Evolutionary conservation across 192 early-diverging fungal species (phyloP).

Genomic region (Coemansia furcata): DNA sequence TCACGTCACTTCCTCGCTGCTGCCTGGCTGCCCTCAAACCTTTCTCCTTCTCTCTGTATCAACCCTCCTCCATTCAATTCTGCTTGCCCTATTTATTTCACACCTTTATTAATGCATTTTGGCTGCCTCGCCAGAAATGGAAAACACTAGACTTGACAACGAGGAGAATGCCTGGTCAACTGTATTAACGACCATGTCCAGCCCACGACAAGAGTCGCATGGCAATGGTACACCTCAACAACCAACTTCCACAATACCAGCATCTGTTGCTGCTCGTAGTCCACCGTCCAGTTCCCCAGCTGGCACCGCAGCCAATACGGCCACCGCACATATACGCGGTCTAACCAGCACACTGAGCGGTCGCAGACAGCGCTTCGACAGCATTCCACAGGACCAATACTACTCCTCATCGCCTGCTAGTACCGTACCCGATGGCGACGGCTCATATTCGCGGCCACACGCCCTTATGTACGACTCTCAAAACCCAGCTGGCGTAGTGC

Average conservation of each 20-base stretch:
- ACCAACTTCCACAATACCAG: neutral
- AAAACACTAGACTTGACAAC: conserved; percentile 4
- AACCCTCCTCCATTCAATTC: conserved; percentile 3
- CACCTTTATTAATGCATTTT: neutral
- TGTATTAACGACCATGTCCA: conserved; percentile 18
- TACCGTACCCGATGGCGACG: conserved; percentile 16
- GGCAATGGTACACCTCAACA: neutral
- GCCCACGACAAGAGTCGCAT: neutral
- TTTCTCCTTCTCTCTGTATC: neutral
- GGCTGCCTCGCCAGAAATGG: conserved; percentile 6
- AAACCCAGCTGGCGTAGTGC: neutral
- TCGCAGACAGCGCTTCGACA: conserved; percentile 32
- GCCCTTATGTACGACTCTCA: conserved; percentile 24
- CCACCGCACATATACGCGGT: conserved; percentile 29
- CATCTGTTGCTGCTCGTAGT: neutral
- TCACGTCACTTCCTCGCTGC: neutral
- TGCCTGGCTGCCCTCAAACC: neutral
- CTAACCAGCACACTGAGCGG: conserved; percentile 47
- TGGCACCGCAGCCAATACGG: neutral
- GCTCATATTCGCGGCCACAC: conserved; percentile 4
- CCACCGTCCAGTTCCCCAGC: neutral
- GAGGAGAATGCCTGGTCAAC: conserved; percentile 44
- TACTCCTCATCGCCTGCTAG: conserved; percentile 14
- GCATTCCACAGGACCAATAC: conserved; percentile 4
- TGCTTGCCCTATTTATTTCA: neutral